Base-by-base conservation (phyloP, 352 stramenopile genomes). In the Globisporangium camurandrum region DNA sequence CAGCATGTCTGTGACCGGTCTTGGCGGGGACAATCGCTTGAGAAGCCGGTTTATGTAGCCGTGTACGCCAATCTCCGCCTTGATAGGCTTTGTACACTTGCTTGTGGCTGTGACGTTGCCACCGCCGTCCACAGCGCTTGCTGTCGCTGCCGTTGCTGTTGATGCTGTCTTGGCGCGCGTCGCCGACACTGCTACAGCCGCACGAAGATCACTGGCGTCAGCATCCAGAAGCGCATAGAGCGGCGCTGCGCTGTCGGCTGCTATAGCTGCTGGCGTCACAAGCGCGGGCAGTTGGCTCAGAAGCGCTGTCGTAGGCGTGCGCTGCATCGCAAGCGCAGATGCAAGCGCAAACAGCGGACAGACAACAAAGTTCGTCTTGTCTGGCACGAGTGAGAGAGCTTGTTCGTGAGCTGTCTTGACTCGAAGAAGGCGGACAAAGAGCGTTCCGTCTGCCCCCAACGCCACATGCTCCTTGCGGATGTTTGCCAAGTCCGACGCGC, bases 351-450 rank as follows among this genome's bases (percentile, higher is more conserved):
- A 34, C 11, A 34, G 30, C 30, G 30, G 30, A 11, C 11, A 34
- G 7, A 34, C 30, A 34, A 34, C 30, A 34, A 34, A 34, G 30
- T 11, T 34, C 11, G 30, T 34, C 11, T 11, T 34, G 30, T 34
- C 30, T 34, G 7, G 30, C 30, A 34, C 1, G 30, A 34, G 30
- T 34, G 30, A 34, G 12, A 34, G 30, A 11, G 7, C 30, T 34
- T 34, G 30, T 34, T 34, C 30, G 30, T 34, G 30, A 34, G 39
- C 41, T 40, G 24, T 51, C 50, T 56, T 50, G 47, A 9, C 9
- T 0, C 7, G n/a, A 22, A 30, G 8, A 0, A 30, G 30, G 12
- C 38, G n/a, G 4, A 43, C n/a, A 2, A 23, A 24, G 1, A 43
- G 16, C 17, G 16, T 23, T 12, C 16, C 30, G 12, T 34, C 30